phyloP scores from a whole-genome alignment of 2,329 filamentous ascomycete species.

The Albifimbria verrucaria region DNA sequence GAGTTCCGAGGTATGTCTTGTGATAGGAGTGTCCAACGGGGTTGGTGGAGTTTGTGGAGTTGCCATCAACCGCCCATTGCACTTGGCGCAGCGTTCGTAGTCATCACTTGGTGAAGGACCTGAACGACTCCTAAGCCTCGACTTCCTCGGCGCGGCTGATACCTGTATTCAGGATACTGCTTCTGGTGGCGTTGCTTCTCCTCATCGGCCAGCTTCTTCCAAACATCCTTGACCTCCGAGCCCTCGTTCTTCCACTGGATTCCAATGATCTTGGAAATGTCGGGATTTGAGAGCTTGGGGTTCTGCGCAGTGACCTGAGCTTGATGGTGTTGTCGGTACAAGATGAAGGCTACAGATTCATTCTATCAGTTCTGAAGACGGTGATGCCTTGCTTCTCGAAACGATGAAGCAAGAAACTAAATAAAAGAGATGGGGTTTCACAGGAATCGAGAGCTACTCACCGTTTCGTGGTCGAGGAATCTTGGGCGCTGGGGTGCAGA shows the following conservation, averaged over 20 bases:
- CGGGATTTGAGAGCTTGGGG: slow-evolving; percentile 88
- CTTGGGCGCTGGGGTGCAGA: slow-evolving; percentile 55
- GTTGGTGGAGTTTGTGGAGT: slow-evolving; percentile 58
- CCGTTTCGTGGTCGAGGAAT: slow-evolving; percentile 58
- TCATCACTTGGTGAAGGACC: slow-evolving; percentile 41
- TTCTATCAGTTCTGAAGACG: too few relatives aligned
- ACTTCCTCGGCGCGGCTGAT: slow-evolving; percentile 73
- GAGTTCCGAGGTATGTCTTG: slow-evolving; percentile 21
- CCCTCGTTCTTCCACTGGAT: slow-evolving; percentile 82
- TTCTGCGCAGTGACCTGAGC: slow-evolving; percentile 75
- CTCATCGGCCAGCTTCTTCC: slow-evolving; percentile 88
- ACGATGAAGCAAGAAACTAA: slow-evolving; percentile 16
- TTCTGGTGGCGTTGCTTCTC: slow-evolving; percentile 87
- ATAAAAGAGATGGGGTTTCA: too few relatives aligned
- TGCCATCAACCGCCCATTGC: slow-evolving; percentile 64
- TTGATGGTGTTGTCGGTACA: slow-evolving; percentile 94
- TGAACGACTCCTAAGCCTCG: slow-evolving; percentile 27
- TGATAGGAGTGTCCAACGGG: slow-evolving; percentile 35
- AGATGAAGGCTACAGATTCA: slow-evolving; percentile 75
- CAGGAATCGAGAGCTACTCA: too few relatives aligned
- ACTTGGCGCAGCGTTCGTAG: slow-evolving; percentile 64
- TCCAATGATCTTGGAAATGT: slow-evolving; percentile 96
- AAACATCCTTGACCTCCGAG: slow-evolving; percentile 72
- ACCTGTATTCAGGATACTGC: slow-evolving; percentile 91
- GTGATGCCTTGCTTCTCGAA: neutral